Percentiles rank a stretch among this genome's conserved stretches.
phyloP scores from a whole-genome alignment of 257 asterid species.

The Oldenlandia corymbosa region DNA sequence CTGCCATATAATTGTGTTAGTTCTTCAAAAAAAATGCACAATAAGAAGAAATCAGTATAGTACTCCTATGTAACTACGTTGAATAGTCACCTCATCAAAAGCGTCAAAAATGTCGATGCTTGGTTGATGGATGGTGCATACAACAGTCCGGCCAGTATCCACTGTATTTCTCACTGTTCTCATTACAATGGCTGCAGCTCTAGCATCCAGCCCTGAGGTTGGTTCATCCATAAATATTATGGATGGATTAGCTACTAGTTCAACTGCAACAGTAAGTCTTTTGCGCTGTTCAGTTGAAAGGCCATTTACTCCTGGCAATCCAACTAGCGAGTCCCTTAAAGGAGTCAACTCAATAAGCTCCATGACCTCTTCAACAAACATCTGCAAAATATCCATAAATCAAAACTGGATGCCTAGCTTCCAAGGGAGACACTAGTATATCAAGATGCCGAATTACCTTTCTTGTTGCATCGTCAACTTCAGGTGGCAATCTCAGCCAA shows the following conservation, averaged over 20 bases:
- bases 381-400: conserved; percentile 1
- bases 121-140: conserved; percentile 28
- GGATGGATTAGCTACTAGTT: conserved; percentile 26
- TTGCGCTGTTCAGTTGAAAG: conserved; percentile 24
- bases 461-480: conserved; percentile 15
- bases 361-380: conserved; percentile 26
- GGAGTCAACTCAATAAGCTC: conserved; percentile 23
- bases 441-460: conserved; percentile 6
- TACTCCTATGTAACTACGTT: too few relatives aligned
- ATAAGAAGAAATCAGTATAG: too few relatives aligned
- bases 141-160: conserved; percentile 25
- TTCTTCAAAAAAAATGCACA: background rate
- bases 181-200: conserved; percentile 29
- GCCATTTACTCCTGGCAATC: conserved; percentile 25
- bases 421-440: background rate
- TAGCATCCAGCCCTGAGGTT: conserved; percentile 25
- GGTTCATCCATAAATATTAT: conserved; percentile 29
- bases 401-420: background rate
- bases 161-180: conserved; percentile 28
- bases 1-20: conserved; percentile 26
- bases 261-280: conserved; percentile 25
- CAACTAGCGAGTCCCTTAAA: conserved; percentile 22
- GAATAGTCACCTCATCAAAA: conserved; percentile 20
- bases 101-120: conserved; percentile 28
- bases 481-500: conserved; percentile 23